Base-by-base conservation (phyloP, 192 early-diverging fungal species). In the Coemansia erecta region DNA sequence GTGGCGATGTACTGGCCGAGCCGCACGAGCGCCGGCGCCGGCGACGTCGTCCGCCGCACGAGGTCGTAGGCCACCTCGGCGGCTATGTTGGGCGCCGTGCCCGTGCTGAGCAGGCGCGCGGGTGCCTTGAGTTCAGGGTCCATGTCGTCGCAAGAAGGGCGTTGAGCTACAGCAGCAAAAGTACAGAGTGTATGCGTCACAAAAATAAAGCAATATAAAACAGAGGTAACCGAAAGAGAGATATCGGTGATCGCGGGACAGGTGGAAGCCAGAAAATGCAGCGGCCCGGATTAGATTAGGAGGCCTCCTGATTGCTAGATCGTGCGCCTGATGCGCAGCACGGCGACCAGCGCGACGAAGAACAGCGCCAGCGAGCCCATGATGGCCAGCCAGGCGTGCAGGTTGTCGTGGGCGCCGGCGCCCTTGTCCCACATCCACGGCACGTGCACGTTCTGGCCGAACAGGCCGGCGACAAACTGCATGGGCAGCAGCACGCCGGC, bases 371-470 rank as follows among this genome's bases (percentile, higher is more conserved):
- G 52, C 0, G 60, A 58, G 33, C 82, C 77, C 42, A 87, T 78
- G 63, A 83, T 84, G 57, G 80, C 80, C 58, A 87, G 78, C 77
- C 82, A 89, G 13, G 70, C 67, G 0, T 37, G 9, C 39, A 66
- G 23, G 9, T 53, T 66, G 15, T 58, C 51, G n/a, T 78, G 31
- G 22, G 55, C 63, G 6, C 60, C 43, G 11, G 61, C 39, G 5
- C 82, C 68, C 48, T 74, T 63, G 24, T 82, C 72, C 33, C 17
- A 17, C 31, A 46, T 66, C 66, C 66, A 76, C n/a, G 87, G 87
- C 2, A 89, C 85, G 5, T 69, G 53, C 0, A 89, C 74, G 61
- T 89, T 87, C 85, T 84, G 83, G 35, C 86, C 86, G 73, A 84
- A 89, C 13, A 83, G 63, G 73, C 85, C 82, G 9, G 85, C 78